Evolutionary conservation across 2,329 filamentous ascomycete species (phyloP), one percentile per base, ranked within the genome.

Genomic region (Claviceps fusiformis): DNA sequence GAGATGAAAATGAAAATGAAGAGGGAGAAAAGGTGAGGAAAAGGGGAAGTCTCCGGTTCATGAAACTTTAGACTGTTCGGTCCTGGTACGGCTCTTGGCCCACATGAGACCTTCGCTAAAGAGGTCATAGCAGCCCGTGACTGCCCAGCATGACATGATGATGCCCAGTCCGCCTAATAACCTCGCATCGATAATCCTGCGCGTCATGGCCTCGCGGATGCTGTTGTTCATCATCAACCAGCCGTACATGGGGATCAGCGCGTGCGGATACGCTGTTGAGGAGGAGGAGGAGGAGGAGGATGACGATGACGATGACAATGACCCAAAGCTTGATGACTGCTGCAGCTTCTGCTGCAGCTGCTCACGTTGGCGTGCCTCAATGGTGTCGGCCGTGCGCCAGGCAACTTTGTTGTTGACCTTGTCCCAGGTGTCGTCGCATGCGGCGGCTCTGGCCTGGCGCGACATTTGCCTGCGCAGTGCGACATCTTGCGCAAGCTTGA

Each of bases 391-490:
- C 69, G 87, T 79, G 56, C 79, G 76, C 75, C 80, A 81, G 3
- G 84, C 84, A 1, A 86, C 83, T 51, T 78, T 80, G 61, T 85
- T 84, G 69, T 85, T 85, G 66, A 87, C 85, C 68, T 79, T 83
- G 56, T 86, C 82, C 85, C 84, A 54, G 0, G 82, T 87, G 3
- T 80, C 82, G 51, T 82, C 74, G 57, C 78, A 78, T 0, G 83
- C 84, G 58, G 82, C 77, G 24, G 65, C 63, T 53, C 82, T 74
- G 1, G 81, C 77, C 9, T 73, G 70, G 0, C 57, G 55, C 2
- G 71, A 69, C 70, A 86, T 77, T 1, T 59, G 63, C 5, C 61
- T 52, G 8, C 80, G 73, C 17, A 79, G 65, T 0, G 59, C 55
- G 0, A 64, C 50, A 57, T 85, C 73, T 2, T 62, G 67, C 0